Evolutionary conservation across 164 flowering plant species (phyloP), one percentile per base, ranked within the genome.

Genomic region (Taxillus chinensis): DNA sequence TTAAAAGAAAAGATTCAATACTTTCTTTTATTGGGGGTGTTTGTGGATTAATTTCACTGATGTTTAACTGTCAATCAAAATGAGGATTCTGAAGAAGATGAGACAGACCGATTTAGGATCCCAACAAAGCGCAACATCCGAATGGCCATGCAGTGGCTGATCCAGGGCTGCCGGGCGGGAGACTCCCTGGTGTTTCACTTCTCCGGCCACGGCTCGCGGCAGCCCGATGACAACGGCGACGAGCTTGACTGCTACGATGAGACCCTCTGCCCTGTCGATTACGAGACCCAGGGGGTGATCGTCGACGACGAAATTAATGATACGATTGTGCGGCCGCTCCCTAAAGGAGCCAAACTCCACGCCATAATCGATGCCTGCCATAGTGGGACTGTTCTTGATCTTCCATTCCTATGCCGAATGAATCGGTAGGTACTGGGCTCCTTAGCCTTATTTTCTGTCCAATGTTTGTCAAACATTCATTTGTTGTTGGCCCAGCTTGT

Each of bases 131-230:
- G 59, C 45, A 91, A 88, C 73, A 83, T 91, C 27, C 57, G 64
- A 57, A 62, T 10, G 69, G 87, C 91, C n/a, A 41, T 91, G 70
- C 67, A 65, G 12, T 87, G 95, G 97, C 88, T 90, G 7, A 73
- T 87, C 7, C 61, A 75, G 16, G 90, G 73, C 9, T 76, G 83
- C 66, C 75, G 67, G 61, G 49, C 85, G 1, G 92, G 96, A 5
- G 97, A 91, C 72, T 91, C 97, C 1, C 64, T 91, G 64, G 88
- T 91, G 64, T 89, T 91, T 64, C 83, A 85, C 77, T 91, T 68
- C 79, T 89, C 96, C 0, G 97, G 97, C 48, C 97, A 91, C 66
- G 92, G 90, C 2, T 69, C 86, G 7, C 78, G 72, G 51, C 71
- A 69, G 59, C 46, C 5, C 0, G 77, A 89, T 59, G 55, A 14